Base-by-base conservation (phyloP, 768 basidiomycete species). In the Tricholoma terreum region DNA sequence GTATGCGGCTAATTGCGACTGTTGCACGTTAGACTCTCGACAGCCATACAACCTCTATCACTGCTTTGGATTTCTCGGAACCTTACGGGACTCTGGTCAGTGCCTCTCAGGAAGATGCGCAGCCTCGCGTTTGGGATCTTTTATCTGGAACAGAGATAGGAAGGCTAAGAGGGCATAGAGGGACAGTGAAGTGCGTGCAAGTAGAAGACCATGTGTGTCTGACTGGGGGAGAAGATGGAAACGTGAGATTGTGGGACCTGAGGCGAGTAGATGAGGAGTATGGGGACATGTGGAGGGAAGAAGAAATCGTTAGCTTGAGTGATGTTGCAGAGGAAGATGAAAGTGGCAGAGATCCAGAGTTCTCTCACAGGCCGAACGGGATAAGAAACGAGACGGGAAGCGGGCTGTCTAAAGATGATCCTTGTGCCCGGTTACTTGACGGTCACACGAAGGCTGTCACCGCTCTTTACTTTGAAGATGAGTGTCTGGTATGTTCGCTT, bases 361-460 rank as follows among this genome's bases (percentile, higher is more conserved):
- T 69, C 4, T 65, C 72, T 1, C 76, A 79, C 56, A 68, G 66
- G 51, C 59, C 74, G 35, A 79, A 71, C 52, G 71, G 74, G 14
- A 74, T 83, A 21, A 69, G 77, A 52, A 77, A 75, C 40, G 65
- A 73, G 21, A 69, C 71, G 51, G 73, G 73, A 46, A 66, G 65
- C 10, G 63, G 65, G 15, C 73, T 72, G 31, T 75, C 77, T 43
- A 75, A 73, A 48, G 75, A 83, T 21, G 83, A 83, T 38, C 76
- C 85, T 6, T 96, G 93, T 68, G 74, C 86, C 5, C 78, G 92
- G 53, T 71, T 86, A 3, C 73, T 98, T 36, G 92, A 95, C 66
- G 97, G 96, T 1, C 97, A 99, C 68, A 90, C 85, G 50, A 94
- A 94, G 72, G 85, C 90, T 14, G 94, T 98, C 38, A 94, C 96